These are phyloP conservation scores for Botrytis tulipae DNA, from an alignment of 2,329 filamentous ascomycete genomes.

Conservation along the genomic window DNA sequence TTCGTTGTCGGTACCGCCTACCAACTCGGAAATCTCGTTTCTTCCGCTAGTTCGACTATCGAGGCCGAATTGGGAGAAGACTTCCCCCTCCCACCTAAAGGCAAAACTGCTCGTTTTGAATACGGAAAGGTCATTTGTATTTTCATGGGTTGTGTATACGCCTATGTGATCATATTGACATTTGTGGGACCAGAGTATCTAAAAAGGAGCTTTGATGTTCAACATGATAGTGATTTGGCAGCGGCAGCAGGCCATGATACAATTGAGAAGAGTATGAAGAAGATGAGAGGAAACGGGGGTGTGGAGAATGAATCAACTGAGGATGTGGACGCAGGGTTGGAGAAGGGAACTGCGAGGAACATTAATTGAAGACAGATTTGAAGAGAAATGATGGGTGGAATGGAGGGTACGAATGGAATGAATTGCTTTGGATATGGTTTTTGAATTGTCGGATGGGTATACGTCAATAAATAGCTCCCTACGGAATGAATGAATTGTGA, in stretches of 20 bases:
- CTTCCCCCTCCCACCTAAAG: constrained; percentile 66
- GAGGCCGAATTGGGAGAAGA: constrained; percentile 71
- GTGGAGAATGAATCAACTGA: background rate
- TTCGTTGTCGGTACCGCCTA: constrained; percentile 71
- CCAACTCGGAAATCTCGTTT: constrained; percentile 74
- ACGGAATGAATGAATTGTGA: background rate
- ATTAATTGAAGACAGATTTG: background rate
- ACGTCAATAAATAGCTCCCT: background rate
- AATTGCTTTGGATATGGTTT: background rate
- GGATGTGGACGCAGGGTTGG: background rate
- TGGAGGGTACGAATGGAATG: background rate
- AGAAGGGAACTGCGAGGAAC: background rate
- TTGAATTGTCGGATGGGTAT: background rate
- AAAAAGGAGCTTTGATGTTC: constrained; percentile 17
- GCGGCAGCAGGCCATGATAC: constrained; percentile 19
- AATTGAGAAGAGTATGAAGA: constrained; percentile 29
- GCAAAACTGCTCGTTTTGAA: constrained; percentile 56
- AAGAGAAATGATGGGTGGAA: background rate
- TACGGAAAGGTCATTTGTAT: constrained; percentile 87
- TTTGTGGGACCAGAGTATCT: constrained; percentile 20
- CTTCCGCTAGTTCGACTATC: constrained; percentile 71
- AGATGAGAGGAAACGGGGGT: constrained; percentile 13
- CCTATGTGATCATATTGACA: constrained; percentile 18
- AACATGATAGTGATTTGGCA: constrained; percentile 20
- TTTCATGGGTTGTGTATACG: constrained; percentile 65